Evolutionary conservation across 352 stramenopile species (phyloP), one percentile per base, ranked within the genome.

Genomic region (Saprolegnia diclina): DNA sequence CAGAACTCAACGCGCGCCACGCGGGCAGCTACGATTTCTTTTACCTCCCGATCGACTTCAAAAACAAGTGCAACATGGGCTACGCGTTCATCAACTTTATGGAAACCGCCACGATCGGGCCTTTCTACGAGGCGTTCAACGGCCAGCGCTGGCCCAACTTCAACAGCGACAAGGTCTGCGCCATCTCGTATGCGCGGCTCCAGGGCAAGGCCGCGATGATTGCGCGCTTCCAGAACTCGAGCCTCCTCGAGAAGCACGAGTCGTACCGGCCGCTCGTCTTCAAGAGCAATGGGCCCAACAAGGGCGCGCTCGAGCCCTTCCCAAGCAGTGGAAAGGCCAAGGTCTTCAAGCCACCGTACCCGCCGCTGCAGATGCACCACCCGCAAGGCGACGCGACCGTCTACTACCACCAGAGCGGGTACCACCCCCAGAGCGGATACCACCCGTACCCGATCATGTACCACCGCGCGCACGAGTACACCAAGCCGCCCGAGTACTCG

Each of bases 1-100:
- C 90, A 1, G 97, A 99, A 88, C 98, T 99, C 74, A 96, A 98
- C 64, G 82, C 84, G 48, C 89, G 88, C 45, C 85, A 95, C 71
- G 84, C 95, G 64, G 96, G 96, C 22, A 89, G 94, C 50, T 97
- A 96, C 71, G 95, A 99, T 76, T 99, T 99, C 72, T 99, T 99
- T 77, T 99, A 99, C 79, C 80, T 99, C 54, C 97, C 97, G 22
- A 99, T 99, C 71, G 97, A 99, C 81, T 99, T 99, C 80, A 99
- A 99, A 87, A 99, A 99, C 80, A 97, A 97, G 77, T 99, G 97
- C 83, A 99, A 99, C 82, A 96, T 99, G 82, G 98, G 97, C 21
- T 99, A 99, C 78, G 97, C 97, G 21, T 99, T 99, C 80, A 98
- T 99, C 72, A 99, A 99, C 81, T 99, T 99, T 80, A 95, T 99